Conservation (phyloP, 2,329 filamentous ascomycete genomes). For the Trichoderma pleuroti region DNA sequence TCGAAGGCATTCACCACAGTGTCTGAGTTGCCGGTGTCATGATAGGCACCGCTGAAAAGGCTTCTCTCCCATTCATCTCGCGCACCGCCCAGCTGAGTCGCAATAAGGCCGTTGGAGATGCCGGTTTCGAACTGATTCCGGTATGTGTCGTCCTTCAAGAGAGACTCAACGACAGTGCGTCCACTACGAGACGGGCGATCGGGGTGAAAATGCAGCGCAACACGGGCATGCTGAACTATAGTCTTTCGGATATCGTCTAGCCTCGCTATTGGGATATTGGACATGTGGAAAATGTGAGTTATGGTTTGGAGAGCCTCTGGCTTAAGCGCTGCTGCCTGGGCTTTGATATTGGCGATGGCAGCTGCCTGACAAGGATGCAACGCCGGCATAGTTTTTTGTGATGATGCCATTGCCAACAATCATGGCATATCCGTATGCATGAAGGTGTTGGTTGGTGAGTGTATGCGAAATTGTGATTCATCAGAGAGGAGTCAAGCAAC, state of each 20-base stretch:
- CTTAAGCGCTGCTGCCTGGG: neutral
- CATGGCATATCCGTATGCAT: neutral
- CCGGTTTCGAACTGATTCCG: constrained; percentile 24
- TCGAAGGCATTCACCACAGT: neutral
- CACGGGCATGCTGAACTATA: constrained; percentile 17
- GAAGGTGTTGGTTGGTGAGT: neutral
- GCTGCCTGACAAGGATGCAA: constrained; percentile 5
- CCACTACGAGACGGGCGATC: constrained; percentile 21
- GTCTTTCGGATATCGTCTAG: neutral
- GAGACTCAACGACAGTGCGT: constrained; percentile 17
- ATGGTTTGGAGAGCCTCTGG: neutral
- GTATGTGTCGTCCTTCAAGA: constrained; percentile 21
- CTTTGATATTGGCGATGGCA: constrained; percentile 11
- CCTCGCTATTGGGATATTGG: neutral
- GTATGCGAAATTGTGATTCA: neutral
- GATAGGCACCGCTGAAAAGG: constrained; percentile 15
- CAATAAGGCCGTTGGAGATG: constrained; percentile 24
- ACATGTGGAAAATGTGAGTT: constrained; percentile 12
- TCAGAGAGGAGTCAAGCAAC: neutral
- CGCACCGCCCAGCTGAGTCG: constrained; percentile 13
- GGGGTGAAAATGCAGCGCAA: constrained; percentile 24
- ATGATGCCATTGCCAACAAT: neutral
- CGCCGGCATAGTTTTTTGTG: neutral
- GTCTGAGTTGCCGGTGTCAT: neutral
- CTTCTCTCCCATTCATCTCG: constrained; percentile 20